Base-by-base conservation (phyloP, 208 protist species). In the Trypanosoma melophagium region DNA sequence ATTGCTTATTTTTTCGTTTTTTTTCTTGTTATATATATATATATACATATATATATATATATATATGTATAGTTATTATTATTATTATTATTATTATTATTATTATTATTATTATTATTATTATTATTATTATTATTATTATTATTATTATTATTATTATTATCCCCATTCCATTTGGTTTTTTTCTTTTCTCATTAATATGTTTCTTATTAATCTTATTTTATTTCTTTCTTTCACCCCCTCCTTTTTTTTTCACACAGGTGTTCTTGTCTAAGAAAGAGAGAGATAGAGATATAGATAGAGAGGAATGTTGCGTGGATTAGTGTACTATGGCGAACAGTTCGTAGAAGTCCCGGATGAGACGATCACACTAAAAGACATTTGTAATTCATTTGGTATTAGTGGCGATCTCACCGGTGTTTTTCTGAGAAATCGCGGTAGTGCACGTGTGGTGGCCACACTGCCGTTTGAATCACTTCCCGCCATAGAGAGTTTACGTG, bases 391-490 rank as follows among this genome's bases (percentile, higher is more conserved):
- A 1, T 92, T 95, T 59, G 83, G 77, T 2, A 53, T 89, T 2
- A 53, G 65, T 14, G 77, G 76, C 42, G 83, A 78, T 12, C 42
- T 61, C 17, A 60, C 64, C 12, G 83, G 82, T 38, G 76, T 85
- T 59, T 86, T 72, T 53, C 59, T 95, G 16, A 77, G 70, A 24
- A 75, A 85, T 14, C 74, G 83, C 2, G 59, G 42, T 7, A 84
- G 70, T 7, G 80, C 81, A 8, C 80, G 72, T 5, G 69, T 91
- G 3, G 80, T 93, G 28, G 87, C 83, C 0, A 95, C 90, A 21
- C 72, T 95, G 10, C 85, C 90, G 0, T 93, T 84, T 58, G 90
- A 95, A 52, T 59, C 65, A 8, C 56, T 95, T 0, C 78, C 77
- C 3, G 53, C 66, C 3, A 62, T 61, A 0, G 35, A 13, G 9